Percentiles rank a stretch among this genome's conserved stretches.
Conservation (phyloP, 2,329 filamentous ascomycete genomes). For the Neofusicoccum parvum region DNA sequence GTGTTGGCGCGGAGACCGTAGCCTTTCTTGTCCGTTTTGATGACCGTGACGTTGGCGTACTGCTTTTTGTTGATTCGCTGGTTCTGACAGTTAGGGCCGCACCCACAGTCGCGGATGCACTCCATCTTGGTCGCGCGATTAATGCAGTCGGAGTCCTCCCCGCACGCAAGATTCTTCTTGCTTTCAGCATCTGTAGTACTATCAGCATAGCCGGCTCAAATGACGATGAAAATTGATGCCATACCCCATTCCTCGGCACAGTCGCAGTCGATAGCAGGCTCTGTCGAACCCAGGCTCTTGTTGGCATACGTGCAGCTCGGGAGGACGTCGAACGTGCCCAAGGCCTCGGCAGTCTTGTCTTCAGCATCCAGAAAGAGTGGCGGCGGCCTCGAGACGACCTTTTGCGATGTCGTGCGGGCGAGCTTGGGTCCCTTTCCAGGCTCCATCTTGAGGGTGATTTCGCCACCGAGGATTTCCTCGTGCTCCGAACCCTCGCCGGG, state of each 20-base stretch:
- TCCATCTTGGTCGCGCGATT: constrained; percentile 98
- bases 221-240: constrained; percentile 39
- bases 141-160: constrained; percentile 96
- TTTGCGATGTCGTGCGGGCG: constrained; percentile 73
- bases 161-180: constrained; percentile 77
- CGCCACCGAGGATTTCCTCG: constrained; percentile 61
- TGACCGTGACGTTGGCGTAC: constrained; percentile 89
- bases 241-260: constrained; percentile 94
- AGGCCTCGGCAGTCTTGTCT: constrained; percentile 77
- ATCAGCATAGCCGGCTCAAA: constrained; percentile 35
- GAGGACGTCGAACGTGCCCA: constrained; percentile 76
- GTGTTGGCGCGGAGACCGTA: constrained; percentile 84
- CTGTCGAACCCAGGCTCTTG: constrained; percentile 87
- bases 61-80: constrained; percentile 90
- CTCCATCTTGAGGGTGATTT: constrained; percentile 65
- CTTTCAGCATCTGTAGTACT: constrained; percentile 49
- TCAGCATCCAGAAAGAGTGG: constrained; percentile 73
- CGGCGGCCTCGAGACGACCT: constrained; percentile 63
- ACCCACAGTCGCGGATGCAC: constrained; percentile 84
- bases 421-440: constrained; percentile 70
- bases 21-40: constrained; percentile 97
- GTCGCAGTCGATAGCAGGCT: constrained; percentile 93
- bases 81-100: constrained; percentile 86
- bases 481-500: constrained; percentile 43
- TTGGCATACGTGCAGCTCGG: constrained; percentile 86